Evolutionary conservation across 345 rosid species (phyloP), one percentile per base, ranked within the genome.

Genomic region (Salix exigua): DNA sequence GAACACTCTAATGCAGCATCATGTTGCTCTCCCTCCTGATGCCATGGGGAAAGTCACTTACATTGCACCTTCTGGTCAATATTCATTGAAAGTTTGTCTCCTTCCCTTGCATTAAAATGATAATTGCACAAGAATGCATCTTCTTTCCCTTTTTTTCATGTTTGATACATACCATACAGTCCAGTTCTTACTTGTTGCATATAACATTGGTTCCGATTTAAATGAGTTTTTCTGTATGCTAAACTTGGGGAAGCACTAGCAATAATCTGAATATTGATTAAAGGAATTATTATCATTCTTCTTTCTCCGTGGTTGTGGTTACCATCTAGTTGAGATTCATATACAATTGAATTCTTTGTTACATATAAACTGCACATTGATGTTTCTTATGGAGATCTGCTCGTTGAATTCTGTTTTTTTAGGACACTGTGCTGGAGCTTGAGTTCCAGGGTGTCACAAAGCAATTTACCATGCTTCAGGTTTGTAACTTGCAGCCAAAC

Each of bases 381-480:
- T 50, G n/a, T 62, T 30, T 17, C 17, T 62, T 62, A 12, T 42
- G 21, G 25, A 44, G 40, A 70, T 70, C 67, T 46, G 18, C 61
- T 31, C 14, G 28, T 37, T 78, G 46, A 64, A 21, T n/a, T 31
- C 31, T n/a, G 77, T 60, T 70, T 72, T 81, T 77, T 63, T 81
- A 96, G 99, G 99, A 96, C 82, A 90, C 96, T 23, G 99, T 96
- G 44, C 79, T 96, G 61, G 99, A 96, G 87, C 97, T 96, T 80
- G 99, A 96, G 79, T 96, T 96, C 75, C 99, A 96, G 83, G 99
- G 99, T 73, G 89, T 92, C 53, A 94, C 90, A 83, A 96, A 96
- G 87, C 87, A 89, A 44, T 86, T 91, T 80, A 94, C 97, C 66
- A 96, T 96, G 99, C 99, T 96, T 85, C 99, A 96, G 97, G 99